Conservation (phyloP, 805 yeast genomes). For the Alloascoidea africana region DNA sequence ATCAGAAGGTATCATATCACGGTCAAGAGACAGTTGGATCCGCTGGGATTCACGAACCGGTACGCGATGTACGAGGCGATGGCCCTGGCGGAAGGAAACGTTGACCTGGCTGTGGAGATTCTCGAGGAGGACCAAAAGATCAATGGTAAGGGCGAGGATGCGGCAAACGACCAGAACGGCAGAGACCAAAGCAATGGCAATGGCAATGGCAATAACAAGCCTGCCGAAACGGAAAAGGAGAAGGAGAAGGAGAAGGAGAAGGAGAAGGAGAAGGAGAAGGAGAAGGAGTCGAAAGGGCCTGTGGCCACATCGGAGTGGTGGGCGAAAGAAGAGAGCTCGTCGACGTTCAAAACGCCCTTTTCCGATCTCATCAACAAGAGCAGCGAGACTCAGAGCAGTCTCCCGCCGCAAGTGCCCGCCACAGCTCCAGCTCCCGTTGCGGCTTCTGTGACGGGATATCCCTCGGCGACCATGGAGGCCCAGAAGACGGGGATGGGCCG, state of each 20-base stretch:
- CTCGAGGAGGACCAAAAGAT: neutral
- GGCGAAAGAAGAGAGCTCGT: neutral
- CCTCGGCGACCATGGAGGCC: neutral
- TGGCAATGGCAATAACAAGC: neutral
- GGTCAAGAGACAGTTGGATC: conserved; percentile 15
- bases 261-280: conserved; percentile 1
- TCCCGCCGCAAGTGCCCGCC: no score
- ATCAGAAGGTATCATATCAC: conserved; percentile 14
- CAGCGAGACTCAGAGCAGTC: no score
- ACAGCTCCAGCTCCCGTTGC: neutral
- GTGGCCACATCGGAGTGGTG: conserved; percentile 1
- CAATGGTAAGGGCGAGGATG: neutral
- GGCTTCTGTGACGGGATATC: neutral
- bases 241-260: neutral
- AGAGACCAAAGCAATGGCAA: neutral
- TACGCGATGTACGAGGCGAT: conserved; percentile 1
- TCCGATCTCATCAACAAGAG: neutral
- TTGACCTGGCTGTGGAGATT: neutral
- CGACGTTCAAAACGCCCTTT: neutral
- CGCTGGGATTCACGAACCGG: conserved; percentile 1
- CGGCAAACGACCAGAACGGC: neutral
- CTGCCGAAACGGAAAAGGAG: neutral
- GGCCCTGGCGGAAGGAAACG: neutral
- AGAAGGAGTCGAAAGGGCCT: neutral
- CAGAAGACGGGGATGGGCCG: neutral